Conservation (phyloP, 768 basidiomycete species). For the Termitomyces sp. region DNA sequence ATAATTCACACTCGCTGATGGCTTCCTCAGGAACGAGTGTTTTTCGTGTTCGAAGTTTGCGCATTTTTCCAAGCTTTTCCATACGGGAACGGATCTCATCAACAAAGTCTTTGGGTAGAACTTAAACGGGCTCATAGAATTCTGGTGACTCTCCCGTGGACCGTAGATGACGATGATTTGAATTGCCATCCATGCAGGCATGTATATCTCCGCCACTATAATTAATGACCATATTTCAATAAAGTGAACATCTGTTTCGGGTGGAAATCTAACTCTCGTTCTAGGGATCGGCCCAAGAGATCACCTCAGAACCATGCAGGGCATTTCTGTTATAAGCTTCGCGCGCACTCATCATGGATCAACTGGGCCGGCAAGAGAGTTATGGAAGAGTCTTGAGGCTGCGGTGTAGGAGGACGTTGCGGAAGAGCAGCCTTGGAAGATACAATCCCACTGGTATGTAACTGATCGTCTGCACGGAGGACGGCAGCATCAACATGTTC, state of each 20-base stretch:
- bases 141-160: conserved; percentile 10
- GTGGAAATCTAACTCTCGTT: neutral
- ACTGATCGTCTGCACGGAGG: no score
- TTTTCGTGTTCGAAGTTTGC: neutral
- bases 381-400: neutral
- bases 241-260: neutral
- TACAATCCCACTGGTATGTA: no score
- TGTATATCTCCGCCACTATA: neutral
- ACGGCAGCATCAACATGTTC: no score
- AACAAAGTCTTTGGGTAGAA: conserved; percentile 30
- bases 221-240: neutral
- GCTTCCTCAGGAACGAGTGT: neutral
- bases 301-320: conserved; percentile 17
- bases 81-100: conserved; percentile 25
- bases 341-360: conserved; percentile 4
- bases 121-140: conserved; percentile 5
- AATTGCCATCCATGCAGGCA: no score
- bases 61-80: conserved; percentile 15
- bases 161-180: no score
- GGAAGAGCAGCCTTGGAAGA: no score
- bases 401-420: no score
- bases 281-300: conserved; percentile 22
- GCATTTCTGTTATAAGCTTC: conserved; percentile 21
- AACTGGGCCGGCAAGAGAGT: neutral
- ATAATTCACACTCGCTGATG: no score